These are phyloP conservation scores for Pyrenophora tritici-repentis DNA, from an alignment of 2,329 filamentous ascomycete genomes.

Conservation along the genomic window DNA sequence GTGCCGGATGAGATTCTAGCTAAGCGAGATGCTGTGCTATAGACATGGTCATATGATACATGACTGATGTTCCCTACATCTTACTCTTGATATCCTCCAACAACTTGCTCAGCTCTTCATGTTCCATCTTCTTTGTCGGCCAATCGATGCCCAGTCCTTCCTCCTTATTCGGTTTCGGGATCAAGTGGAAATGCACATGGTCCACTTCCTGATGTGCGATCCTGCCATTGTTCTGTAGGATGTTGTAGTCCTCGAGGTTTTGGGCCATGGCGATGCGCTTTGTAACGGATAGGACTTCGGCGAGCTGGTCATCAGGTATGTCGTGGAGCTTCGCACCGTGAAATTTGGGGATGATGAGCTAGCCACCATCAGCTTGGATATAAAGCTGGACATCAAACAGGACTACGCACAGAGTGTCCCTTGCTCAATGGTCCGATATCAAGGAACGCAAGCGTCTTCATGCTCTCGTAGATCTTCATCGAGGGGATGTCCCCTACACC, in stretches of 20 bases:
- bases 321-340: slow-evolving; percentile 91
- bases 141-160: slow-evolving; percentile 82
- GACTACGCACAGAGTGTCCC: slow-evolving; percentile 77
- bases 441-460: slow-evolving; percentile 92
- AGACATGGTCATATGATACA: slow-evolving; percentile 16
- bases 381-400: neutral
- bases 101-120: slow-evolving; percentile 80
- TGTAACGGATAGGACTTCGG: slow-evolving; percentile 81
- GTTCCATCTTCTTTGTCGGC: slow-evolving; percentile 76
- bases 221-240: slow-evolving; percentile 93
- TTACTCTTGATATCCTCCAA: slow-evolving; percentile 85
- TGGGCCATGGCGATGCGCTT: slow-evolving; percentile 84
- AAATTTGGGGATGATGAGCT: slow-evolving; percentile 96
- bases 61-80: slow-evolving; percentile 61
- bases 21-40: no score
- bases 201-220: slow-evolving; percentile 91
- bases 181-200: slow-evolving; percentile 97
- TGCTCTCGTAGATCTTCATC: slow-evolving; percentile 94
- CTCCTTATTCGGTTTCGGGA: slow-evolving; percentile 85
- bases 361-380: neutral
- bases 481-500: slow-evolving; percentile 85
- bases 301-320: slow-evolving; percentile 86
- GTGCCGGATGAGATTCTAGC: no score
- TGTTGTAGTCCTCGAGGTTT: slow-evolving; percentile 82
- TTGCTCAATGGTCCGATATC: slow-evolving; percentile 89